These are phyloP conservation scores for Cadophora gregata DNA, from an alignment of 2,329 filamentous ascomycete species.

Conservation along the genomic window DNA sequence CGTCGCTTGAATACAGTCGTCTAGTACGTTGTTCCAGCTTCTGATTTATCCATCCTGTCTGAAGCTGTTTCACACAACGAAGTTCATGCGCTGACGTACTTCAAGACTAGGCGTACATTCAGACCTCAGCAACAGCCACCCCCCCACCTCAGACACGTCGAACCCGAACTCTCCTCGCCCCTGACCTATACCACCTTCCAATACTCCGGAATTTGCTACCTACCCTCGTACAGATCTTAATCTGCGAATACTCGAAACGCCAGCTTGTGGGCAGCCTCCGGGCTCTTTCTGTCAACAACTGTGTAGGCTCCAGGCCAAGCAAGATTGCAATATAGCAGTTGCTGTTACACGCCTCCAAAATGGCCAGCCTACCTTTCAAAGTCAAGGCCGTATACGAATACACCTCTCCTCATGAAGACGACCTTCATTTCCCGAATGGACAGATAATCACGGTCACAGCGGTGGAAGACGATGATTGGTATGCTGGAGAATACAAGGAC, in stretches of 20 bases:
- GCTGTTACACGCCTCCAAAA: constrained; percentile 53
- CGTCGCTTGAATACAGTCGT: constrained; percentile 24
- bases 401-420: constrained; percentile 89
- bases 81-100: constrained; percentile 42
- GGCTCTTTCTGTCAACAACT: constrained; percentile 25
- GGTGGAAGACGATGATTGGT: constrained; percentile 94
- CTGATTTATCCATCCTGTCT: constrained; percentile 33
- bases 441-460: constrained; percentile 95
- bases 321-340: constrained; percentile 36
- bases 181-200: constrained; percentile 34
- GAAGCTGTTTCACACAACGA: constrained; percentile 35
- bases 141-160: constrained; percentile 29
- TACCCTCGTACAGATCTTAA: constrained; percentile 16
- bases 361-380: constrained; percentile 79
- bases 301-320: constrained; percentile 34
- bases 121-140: constrained; percentile 33
- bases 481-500: constrained; percentile 85
- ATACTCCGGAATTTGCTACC: not conserved
- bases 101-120: constrained; percentile 41
- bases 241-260: constrained; percentile 25
- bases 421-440: constrained; percentile 83
- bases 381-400: constrained; percentile 98
- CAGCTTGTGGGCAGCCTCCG: constrained; percentile 29
- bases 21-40: constrained; percentile 33
- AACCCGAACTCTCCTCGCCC: constrained; percentile 27